phyloP scores from a whole-genome alignment of 768 basidiomycete species.

The Tremella mesenterica region DNA sequence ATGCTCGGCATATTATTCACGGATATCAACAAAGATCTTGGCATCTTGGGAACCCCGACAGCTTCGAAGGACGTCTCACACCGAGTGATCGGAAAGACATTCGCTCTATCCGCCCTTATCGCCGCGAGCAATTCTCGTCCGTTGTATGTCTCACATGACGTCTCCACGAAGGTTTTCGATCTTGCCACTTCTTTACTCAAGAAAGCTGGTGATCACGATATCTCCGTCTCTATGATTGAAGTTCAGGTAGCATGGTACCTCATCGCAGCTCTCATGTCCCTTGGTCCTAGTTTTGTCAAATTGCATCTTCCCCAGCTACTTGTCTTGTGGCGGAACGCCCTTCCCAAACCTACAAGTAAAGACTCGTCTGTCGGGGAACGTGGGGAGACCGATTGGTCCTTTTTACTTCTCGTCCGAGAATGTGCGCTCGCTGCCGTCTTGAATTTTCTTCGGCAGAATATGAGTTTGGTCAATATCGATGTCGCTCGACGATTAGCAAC shows the following conservation, averaged over 20 bases:
- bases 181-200: conserved; percentile 84
- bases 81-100: conserved; percentile 76
- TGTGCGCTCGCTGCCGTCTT: conserved; percentile 80
- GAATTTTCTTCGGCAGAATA: conserved; percentile 75
- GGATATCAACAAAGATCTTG: conserved; percentile 73
- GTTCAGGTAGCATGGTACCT: conserved; percentile 91
- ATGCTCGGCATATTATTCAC: conserved; percentile 68
- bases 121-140: conserved; percentile 78
- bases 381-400: conserved; percentile 73
- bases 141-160: conserved; percentile 88
- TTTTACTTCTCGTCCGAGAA: conserved; percentile 82
- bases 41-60: conserved; percentile 60
- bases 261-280: conserved; percentile 79
- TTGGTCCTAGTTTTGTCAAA: conserved; percentile 87
- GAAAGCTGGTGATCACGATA: conserved; percentile 79
- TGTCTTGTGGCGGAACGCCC: conserved; percentile 92
- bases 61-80: conserved; percentile 61
- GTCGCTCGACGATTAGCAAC: conserved; percentile 81
- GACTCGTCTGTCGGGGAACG: conserved; percentile 61
- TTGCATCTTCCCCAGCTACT: conserved; percentile 87
- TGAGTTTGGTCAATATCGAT: conserved; percentile 70
- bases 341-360: conserved; percentile 88
- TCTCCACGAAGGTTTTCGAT: conserved; percentile 78
- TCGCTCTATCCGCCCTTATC: conserved; percentile 78
- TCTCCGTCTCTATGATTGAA: conserved; percentile 69